Percentiles rank a stretch among this genome's conserved stretches.
Evolutionary conservation across 2,329 filamentous ascomycete species (phyloP).

Genomic region (Fusarium xyrophilum): DNA sequence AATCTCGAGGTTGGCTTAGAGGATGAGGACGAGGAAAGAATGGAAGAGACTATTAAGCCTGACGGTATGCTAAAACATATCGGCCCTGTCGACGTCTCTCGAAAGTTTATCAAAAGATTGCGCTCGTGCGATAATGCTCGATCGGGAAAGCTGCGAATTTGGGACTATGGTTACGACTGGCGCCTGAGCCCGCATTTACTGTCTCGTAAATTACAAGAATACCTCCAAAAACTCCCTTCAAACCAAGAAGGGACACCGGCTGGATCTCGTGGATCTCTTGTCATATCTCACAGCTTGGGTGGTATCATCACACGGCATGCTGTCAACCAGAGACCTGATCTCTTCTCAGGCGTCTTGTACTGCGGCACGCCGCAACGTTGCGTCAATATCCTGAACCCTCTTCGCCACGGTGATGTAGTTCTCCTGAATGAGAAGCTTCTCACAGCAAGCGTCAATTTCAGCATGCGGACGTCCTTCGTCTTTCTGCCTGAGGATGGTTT

Average conservation of each 20-base stretch:
- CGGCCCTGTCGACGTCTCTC: constrained; percentile 88
- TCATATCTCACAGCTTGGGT: constrained; percentile 87
- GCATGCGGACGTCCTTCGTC: constrained; percentile 82
- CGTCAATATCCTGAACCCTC: constrained; percentile 87
- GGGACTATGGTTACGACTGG: constrained; percentile 97
- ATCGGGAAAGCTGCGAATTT: constrained; percentile 75
- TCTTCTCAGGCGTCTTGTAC: constrained; percentile 86
- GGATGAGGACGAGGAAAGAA: constrained; percentile 80
- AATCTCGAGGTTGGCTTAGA: constrained; percentile 87
- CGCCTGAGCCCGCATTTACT: constrained; percentile 81
- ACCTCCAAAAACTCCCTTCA: constrained; percentile 75
- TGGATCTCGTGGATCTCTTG: constrained; percentile 71
- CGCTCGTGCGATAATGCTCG: constrained; percentile 76
- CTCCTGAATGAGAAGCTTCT: constrained; percentile 87
- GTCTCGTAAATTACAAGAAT: constrained; percentile 73
- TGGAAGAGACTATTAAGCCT: constrained; percentile 82
- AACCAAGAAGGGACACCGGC: constrained; percentile 66
- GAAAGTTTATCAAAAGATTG: constrained; percentile 79
- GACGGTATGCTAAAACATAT: constrained; percentile 92
- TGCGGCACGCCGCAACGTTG: constrained; percentile 85
- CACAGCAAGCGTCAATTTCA: constrained; percentile 93
- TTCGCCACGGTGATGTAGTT: constrained; percentile 92
- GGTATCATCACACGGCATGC: constrained; percentile 88
- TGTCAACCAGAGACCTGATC: constrained; percentile 82
- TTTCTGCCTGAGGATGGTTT: constrained; percentile 85